Evolutionary conservation across 225 moss, liverwort and hornwort species (phyloP).

Genomic region (Pseudisothecium myosuroides): DNA sequence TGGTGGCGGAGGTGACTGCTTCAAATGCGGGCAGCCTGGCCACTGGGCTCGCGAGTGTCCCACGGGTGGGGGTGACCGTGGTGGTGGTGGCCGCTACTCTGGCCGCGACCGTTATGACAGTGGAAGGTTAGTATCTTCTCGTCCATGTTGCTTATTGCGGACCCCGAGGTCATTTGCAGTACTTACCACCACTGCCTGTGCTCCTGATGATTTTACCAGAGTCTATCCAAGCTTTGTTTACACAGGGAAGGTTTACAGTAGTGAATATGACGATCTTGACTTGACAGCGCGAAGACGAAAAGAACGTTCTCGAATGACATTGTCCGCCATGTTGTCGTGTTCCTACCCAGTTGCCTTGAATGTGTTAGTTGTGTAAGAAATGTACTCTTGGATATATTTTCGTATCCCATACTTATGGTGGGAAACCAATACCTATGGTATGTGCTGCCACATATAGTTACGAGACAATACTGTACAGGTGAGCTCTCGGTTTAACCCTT

Average conservation of each 20-base stretch:
- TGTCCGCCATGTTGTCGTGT: not conserved
- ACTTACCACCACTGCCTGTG: not conserved
- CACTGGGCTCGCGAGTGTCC: constrained; percentile 99
- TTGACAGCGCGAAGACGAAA: not conserved
- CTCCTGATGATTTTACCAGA: not conserved
- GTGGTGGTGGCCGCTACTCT: constrained; percentile 55
- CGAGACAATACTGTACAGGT: too few species aligned
- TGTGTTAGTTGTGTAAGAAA: not conserved
- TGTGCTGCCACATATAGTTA: too few species aligned
- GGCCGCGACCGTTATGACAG: constrained; percentile 44
- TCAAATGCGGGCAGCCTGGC: constrained; percentile 98
- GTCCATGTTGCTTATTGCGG: not conserved
- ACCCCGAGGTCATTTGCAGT: not conserved
- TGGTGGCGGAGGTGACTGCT: constrained; percentile 80
- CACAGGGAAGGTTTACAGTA: not conserved
- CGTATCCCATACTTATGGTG: not conserved
- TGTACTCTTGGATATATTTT: not conserved
- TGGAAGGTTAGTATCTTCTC: constrained; percentile 23
- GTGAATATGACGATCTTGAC: not conserved
- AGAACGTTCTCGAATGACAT: not conserved
- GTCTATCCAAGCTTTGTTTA: not conserved
- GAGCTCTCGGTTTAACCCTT: not conserved
- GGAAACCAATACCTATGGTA: not conserved
- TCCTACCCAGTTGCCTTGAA: not conserved
- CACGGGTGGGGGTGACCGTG: constrained; percentile 56